These are phyloP conservation scores for Pyrenophora tritici-repentis DNA, from an alignment of 2,329 filamentous ascomycete genomes.

Conservation along the genomic window DNA sequence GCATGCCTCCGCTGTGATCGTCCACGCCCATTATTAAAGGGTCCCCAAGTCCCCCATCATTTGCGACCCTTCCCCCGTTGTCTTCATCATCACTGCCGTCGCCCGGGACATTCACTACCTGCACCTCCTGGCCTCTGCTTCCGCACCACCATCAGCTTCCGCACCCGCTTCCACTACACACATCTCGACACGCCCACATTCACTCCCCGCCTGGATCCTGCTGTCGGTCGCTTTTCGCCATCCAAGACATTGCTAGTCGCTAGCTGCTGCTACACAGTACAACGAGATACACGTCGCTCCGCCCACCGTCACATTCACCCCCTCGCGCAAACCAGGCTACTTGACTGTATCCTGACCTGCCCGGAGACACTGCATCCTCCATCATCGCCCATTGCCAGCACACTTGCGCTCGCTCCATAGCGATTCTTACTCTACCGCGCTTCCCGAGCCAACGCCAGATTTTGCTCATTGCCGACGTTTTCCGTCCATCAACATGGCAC, in stretches of 20 bases:
- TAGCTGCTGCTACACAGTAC: conserved; percentile 2
- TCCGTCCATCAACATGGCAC: conserved; percentile 39
- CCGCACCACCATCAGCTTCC: background rate
- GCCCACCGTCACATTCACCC: background rate
- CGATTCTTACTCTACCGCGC: background rate
- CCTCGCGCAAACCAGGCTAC: conserved; percentile 10
- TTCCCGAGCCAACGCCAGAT: background rate
- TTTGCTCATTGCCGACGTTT: conserved; percentile 6
- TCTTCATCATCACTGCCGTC: background rate
- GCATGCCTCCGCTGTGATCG: conserved; percentile 19
- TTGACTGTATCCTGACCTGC: conserved; percentile 16
- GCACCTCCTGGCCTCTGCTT: background rate
- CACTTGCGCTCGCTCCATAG: background rate
- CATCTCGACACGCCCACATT: background rate
- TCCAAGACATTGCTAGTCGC: conserved; percentile 13
- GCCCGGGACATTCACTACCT: background rate
- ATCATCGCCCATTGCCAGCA: no score
- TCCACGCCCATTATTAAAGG: conserved; percentile 26
- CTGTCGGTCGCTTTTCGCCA: conserved; percentile 18
- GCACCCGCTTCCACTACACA: background rate
- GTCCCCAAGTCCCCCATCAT: background rate
- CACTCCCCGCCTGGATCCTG: background rate
- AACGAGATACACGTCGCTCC: conserved; percentile 7
- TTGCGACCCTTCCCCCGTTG: conserved; percentile 1
- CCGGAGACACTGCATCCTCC: background rate